Evolutionary conservation across 306 rosid species (phyloP).

Genomic region (Ormosia emarginata): DNA sequence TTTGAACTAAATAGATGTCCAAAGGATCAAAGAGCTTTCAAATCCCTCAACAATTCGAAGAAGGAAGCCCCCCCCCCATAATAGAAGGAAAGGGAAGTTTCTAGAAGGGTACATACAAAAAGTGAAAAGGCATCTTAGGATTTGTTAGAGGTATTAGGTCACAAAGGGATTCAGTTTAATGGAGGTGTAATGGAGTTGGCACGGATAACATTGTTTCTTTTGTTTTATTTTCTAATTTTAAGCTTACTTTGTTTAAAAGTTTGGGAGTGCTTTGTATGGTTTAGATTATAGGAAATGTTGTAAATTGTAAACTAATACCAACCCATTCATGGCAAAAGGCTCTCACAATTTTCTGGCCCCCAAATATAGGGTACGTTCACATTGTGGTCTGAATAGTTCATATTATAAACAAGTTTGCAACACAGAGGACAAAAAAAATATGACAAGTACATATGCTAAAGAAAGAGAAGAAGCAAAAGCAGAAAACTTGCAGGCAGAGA

Average conservation of each 20-base stretch:
- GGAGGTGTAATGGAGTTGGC: not conserved
- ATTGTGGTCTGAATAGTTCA: not conserved
- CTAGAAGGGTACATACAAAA: slow-evolving; percentile 45
- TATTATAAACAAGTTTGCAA: not conserved
- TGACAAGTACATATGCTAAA: not conserved
- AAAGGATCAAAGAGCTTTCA: no score
- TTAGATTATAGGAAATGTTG: not conserved
- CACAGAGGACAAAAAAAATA: no score
- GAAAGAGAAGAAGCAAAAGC: not conserved
- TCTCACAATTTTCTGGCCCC: not conserved
- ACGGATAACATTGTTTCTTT: not conserved
- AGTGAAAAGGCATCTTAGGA: slow-evolving; percentile 72
- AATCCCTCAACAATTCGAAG: no score
- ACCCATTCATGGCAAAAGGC: not conserved
- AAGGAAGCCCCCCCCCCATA: no score
- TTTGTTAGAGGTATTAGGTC: slow-evolving; percentile 14
- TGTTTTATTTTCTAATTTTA: not conserved
- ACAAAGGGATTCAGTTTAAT: not conserved
- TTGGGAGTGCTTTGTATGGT: not conserved
- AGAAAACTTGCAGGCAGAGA: not conserved
- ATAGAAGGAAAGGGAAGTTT: slow-evolving; percentile 36
- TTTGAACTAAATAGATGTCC: no score
- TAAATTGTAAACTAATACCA: not conserved
- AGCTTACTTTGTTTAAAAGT: not conserved
- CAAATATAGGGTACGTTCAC: not conserved